Base-by-base conservation (phyloP, 495 filamentous ascomycete genomes). In the Neurospora sp. region DNA sequence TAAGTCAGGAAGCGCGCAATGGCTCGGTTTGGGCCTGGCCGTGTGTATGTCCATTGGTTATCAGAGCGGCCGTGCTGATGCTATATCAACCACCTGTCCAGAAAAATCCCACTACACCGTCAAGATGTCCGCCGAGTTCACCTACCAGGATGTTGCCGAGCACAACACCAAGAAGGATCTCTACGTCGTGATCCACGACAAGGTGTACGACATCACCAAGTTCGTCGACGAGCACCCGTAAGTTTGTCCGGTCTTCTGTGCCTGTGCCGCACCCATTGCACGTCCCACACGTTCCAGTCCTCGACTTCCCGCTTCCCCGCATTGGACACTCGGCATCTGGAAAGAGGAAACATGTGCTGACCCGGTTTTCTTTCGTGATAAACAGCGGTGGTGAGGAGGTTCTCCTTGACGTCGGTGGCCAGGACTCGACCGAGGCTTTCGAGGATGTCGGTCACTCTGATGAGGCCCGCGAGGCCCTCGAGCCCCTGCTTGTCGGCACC, bases 151-250 rank as follows among this genome's bases (percentile, higher is more conserved):
- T 77, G 89, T 98, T 81, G 86, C 92, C 73, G 88, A 87, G 80
- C 96, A 99, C 86, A 92, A 90, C 84, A 90, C 89, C 80, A 98
- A 98, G 91, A 98, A 98, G 89, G 94, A 98, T 80, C 87, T 97
- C 68, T 96, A 88, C 85, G 76, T 98, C 74, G 91, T 98, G 72
- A 88, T 98, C 78, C 93, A 98, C 86, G 95, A 98, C 83, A 95
- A 96, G 86, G 91, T 99, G 83, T 99, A 98, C 88, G 90, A 97
- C 81, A 81, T 86, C 76, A 87, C 88, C 75, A 92, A 88, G 80
- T 99, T 99, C 85, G 86, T 98, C 72, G 95, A 98, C 81, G 96
- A 99, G 90, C 96, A 99, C 85, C 96, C 96, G 95, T 99, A 93
- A 83, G 96, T 94, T 39, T 65, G 39, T 20, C 27, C 70, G 16